Conservation (phyloP, 352 stramenopile species). For the Phytophthora colocasiae region DNA sequence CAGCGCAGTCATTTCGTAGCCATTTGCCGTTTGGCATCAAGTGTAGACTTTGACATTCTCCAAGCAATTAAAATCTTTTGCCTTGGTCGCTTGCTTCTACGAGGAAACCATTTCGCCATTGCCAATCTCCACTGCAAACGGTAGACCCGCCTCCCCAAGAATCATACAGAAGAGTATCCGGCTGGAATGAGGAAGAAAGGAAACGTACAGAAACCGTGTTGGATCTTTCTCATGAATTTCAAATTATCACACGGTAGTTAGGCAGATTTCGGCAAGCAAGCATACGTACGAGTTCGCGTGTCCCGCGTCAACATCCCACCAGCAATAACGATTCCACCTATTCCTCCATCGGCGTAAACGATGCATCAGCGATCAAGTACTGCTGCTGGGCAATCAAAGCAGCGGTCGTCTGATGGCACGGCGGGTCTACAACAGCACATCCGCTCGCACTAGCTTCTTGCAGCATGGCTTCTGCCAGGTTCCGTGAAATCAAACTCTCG, state of each 20-base stretch:
- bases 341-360: slow-evolving; percentile 54
- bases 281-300: slow-evolving; percentile 44
- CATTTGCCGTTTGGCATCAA: no score
- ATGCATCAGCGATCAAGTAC: slow-evolving; percentile 40
- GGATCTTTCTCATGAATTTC: no score
- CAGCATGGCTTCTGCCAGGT: slow-evolving; percentile 69
- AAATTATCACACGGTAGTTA: neutral
- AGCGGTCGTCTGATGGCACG: slow-evolving; percentile 13
- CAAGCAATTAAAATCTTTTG: no score
- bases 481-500: slow-evolving; percentile 59
- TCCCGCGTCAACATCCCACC: slow-evolving; percentile 16
- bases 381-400: slow-evolving; percentile 19
- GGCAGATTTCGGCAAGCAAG: slow-evolving; percentile 34
- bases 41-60: no score
- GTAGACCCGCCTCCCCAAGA: no score
- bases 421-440: slow-evolving; percentile 5
- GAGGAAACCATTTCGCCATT: no score
- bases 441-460: slow-evolving; percentile 38
- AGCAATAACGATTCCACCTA: slow-evolving; percentile 25
- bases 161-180: no score
- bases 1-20: no score
- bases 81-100: no score
- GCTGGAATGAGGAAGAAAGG: no score
- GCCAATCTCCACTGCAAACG: no score
- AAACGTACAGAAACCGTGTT: no score